A percentile compares a stretch with the other conserved stretches of the same genome.
These are phyloP conservation scores for Phallus indusiatus DNA, from an alignment of 768 basidiomycete genomes.

Conservation along the genomic window DNA sequence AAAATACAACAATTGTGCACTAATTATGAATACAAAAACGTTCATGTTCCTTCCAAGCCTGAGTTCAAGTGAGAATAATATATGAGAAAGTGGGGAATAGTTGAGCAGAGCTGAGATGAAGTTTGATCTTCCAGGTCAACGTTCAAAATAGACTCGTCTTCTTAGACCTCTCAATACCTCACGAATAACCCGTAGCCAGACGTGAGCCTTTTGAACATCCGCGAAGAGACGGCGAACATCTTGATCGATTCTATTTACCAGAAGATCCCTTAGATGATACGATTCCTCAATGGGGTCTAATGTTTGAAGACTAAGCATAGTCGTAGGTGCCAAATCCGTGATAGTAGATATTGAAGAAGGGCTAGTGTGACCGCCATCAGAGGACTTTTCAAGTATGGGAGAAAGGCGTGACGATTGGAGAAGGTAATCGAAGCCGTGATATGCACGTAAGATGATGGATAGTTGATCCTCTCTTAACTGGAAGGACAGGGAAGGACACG, in stretches of 20 bases:
- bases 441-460: neutral
- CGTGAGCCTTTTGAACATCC: constrained; percentile 49
- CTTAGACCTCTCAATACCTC: constrained; percentile 52
- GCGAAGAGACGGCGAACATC: constrained; percentile 46
- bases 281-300: constrained; percentile 53
- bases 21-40: neutral
- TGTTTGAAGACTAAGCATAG: constrained; percentile 20
- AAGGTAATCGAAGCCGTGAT: neutral
- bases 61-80: too few relatives aligned
- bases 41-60: neutral
- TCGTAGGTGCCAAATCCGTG: neutral
- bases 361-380: constrained; percentile 10
- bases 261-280: constrained; percentile 48
- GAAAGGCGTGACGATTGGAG: constrained; percentile 22
- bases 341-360: constrained; percentile 12
- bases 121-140: neutral
- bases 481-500: neutral
- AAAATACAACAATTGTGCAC: neutral
- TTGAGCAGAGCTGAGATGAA: neutral
- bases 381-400: constrained; percentile 22
- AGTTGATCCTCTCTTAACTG: constrained; percentile 7
- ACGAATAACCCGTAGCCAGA: constrained; percentile 57
- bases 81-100: too few relatives aligned
- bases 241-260: constrained; percentile 57
- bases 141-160: constrained; percentile 2